These are phyloP conservation scores for Cucurbita moschata DNA, from an alignment of 306 rosid species.

Conservation along the genomic window DNA sequence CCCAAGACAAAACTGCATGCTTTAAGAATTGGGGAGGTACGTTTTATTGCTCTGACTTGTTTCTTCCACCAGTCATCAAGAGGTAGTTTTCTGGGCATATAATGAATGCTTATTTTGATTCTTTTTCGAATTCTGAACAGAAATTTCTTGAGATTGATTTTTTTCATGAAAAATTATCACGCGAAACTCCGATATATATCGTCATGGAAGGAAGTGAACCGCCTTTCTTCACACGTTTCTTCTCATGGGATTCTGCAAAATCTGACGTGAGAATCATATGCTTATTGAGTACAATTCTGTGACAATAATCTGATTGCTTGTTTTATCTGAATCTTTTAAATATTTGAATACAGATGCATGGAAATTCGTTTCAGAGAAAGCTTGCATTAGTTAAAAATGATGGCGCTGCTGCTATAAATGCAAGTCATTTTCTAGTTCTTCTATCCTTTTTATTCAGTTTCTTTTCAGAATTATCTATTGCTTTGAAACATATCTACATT, in stretches of 20 bases:
- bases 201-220: conserved; percentile 95
- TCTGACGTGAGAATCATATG: conserved; percentile 41
- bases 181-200: conserved; percentile 51
- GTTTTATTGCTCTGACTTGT: not conserved
- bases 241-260: conserved; percentile 84
- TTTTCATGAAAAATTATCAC: conserved; percentile 58
- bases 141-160: conserved; percentile 75
- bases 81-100: not conserved
- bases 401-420: conserved; percentile 42
- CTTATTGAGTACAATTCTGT: not conserved
- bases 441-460: not conserved
- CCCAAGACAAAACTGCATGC: conserved; percentile 53
- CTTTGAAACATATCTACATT: not conserved
- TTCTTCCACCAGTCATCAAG: not conserved
- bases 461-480: not conserved
- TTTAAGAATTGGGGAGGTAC: conserved; percentile 88
- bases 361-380: conserved; percentile 89
- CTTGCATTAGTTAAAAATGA: conserved; percentile 65
- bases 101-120: not conserved
- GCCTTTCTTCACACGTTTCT: conserved; percentile 93
- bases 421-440: conserved; percentile 14
- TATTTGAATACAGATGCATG: conserved; percentile 61
- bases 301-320: not conserved
- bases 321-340: not conserved
- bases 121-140: conserved; percentile 18